Base-by-base conservation (phyloP, 768 basidiomycete genomes). In the Mrakia blollopis region DNA sequence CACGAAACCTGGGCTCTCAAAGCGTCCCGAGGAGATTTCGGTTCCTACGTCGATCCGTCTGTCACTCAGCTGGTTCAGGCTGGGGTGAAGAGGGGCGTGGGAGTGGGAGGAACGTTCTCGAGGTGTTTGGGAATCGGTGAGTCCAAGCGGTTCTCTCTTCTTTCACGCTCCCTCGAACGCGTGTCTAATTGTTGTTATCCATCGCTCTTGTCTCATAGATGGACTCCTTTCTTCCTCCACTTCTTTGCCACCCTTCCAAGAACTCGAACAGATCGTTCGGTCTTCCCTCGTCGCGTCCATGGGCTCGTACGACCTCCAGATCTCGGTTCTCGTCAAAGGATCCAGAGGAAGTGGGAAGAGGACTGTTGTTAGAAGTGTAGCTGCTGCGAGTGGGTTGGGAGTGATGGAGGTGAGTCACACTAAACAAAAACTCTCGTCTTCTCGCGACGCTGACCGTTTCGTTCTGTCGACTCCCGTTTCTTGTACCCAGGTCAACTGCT, bases 401-500 rank as follows among this genome's bases (percentile, higher is more conserved):
- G 76, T 93, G 0, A 85, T 92, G 18, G 92, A 94, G 87, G 94
- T 92, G 79, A 74, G 80, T 77, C 32, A n/a, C n/a, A n/a, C n/a
- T n/a, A n/a, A n/a, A n/a, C n/a, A n/a, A n/a, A n/a, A n/a, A n/a
- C 44, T 1, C 8, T 25, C 52, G 14, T 35, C 8, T 7, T 44
- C n/a, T 28, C 72, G 35, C 9, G 13, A 2, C 32, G 52, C 44
- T 70, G 30, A 44, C 32, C n/a, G n/a, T 30, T 16, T 21, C 7
- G 37, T 0, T 44, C 7, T n/a, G n/a, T n/a, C n/a, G n/a, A n/a
- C n/a, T n/a, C n/a, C n/a, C 11, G 32, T 71, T 39, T 7, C 71
- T 28, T 13, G n/a, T n/a, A n/a, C n/a, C n/a, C 25, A 98, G 94
- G 86, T 96, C 63, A 90, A 97, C 79, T 95, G 93, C 81, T 98